Evolutionary conservation across 164 flowering plant species (phyloP), one percentile per base, ranked within the genome.

Genomic region (Protea cynaroides): DNA sequence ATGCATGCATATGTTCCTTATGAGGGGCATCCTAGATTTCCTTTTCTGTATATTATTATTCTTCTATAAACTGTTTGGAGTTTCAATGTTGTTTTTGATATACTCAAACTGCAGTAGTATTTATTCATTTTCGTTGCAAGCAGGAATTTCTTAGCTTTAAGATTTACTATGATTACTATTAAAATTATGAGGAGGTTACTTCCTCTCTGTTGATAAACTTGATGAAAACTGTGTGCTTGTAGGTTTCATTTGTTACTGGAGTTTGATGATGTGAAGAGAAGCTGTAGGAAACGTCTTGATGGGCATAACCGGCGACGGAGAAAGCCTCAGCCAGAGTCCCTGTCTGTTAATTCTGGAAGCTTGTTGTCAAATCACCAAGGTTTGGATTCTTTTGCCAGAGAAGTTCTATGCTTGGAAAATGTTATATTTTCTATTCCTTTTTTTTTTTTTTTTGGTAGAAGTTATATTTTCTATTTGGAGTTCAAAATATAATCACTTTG

Each of bases 211-310:
- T 49, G 19, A 18, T 18, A 14, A 15, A 14, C 15, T 18, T 49
- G 17, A 14, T 13, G n/a, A 6, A 0, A 18, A 15, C 19, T 49
- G 52, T 49, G 4, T 49, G 17, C 52, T 15, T 49, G 44, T 63
- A 88, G 95, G 81, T 88, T 88, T 61, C 95, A 88, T 81, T 77
- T 83, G 37, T 67, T 88, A 77, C 79, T 7, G 61, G 95, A 88
- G 71, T 88, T 88, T 76, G 95, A 88, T 68, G 91, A 88, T 29
- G 84, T 78, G 50, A 88, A 88, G 69, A 66, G 91, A 75, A 88
- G 95, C 74, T 88, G 95, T 68, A 78, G 95, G 75, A 88, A 86
- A 70, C 86, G 92, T 47, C 92, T 88, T 56, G 91, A 84, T 74
- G 91, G 92, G 40, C 95, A 88, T 74, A 88, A 88, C 71, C 69